Conservation (phyloP, 2,329 filamentous ascomycete species). For the Xylaria sp. region DNA sequence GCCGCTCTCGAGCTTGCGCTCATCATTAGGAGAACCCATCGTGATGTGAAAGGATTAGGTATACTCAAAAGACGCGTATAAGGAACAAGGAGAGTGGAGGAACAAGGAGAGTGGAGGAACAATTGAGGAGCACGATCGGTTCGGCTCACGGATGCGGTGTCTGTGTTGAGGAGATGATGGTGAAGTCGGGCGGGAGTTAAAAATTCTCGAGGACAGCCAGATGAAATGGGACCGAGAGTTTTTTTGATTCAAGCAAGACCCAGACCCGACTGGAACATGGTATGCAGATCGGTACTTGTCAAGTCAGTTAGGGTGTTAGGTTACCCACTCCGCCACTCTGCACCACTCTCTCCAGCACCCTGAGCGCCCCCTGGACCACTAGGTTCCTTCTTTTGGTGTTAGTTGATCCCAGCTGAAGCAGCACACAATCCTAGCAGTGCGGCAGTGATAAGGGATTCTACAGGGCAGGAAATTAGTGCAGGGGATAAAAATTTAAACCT, state of each 20-base stretch:
- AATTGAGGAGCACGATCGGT: conserved; percentile 7
- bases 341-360: not conserved
- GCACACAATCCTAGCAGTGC: not conserved
- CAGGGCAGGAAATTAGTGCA: conserved; percentile 25
- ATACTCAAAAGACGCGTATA: conserved; percentile 12
- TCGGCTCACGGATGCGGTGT: conserved; percentile 21
- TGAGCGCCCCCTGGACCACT: not conserved
- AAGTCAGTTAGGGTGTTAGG: not conserved
- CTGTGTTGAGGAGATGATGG: conserved; percentile 20
- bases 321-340: not conserved
- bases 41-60: conserved; percentile 20
- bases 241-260: conserved; percentile 30
- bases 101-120: not conserved
- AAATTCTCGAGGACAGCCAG: conserved; percentile 31
- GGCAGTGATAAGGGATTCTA: conserved; percentile 21
- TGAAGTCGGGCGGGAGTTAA: conserved; percentile 30
- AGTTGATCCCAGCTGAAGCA: conserved; percentile 23
- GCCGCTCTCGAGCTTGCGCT: conserved; percentile 45
- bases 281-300: conserved; percentile 37
- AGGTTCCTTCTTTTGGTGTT: not conserved
- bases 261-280: conserved; percentile 20
- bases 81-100: not conserved
- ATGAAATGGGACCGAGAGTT: conserved; percentile 25
- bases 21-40: conserved; percentile 39
- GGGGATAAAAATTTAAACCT: conserved; percentile 22